phyloP scores from a whole-genome alignment of 306 rosid genomes.

The Fagus sylvatica region DNA sequence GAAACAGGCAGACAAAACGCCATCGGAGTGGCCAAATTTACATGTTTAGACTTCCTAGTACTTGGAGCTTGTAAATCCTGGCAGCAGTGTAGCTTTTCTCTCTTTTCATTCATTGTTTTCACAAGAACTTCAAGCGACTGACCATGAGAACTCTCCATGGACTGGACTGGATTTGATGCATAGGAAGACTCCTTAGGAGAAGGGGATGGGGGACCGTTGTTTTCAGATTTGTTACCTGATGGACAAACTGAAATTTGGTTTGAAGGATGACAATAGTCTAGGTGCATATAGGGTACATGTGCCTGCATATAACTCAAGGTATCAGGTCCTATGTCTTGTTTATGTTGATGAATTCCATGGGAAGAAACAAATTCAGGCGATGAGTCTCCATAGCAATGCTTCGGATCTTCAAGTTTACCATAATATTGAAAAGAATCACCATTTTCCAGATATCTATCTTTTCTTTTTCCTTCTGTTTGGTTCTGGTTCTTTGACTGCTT shows the following conservation, averaged over 20 bases:
- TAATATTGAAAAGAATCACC: slow-evolving; percentile 37
- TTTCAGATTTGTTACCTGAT: slow-evolving; percentile 42
- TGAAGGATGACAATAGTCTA: slow-evolving; percentile 31
- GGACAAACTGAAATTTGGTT: slow-evolving; percentile 36
- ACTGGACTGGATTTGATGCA: slow-evolving; percentile 44
- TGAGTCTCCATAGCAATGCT: slow-evolving; percentile 31
- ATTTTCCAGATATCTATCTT: slow-evolving; percentile 33
- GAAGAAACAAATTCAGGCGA: slow-evolving; percentile 39
- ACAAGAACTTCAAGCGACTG: slow-evolving; percentile 44
- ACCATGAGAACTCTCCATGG: slow-evolving; percentile 49
- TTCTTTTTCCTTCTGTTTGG: slow-evolving; percentile 37
- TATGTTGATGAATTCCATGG: slow-evolving; percentile 37
- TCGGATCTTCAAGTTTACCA: slow-evolving; percentile 30
- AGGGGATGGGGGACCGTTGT: slow-evolving; percentile 35
- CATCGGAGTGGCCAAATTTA: slow-evolving; percentile 31
- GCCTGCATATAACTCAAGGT: slow-evolving; percentile 39
- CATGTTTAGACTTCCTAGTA: slow-evolving; percentile 35
- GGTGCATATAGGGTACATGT: slow-evolving; percentile 24
- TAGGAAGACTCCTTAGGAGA: slow-evolving; percentile 57
- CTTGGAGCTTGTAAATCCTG: slow-evolving; percentile 34
- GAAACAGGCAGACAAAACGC: slow-evolving; percentile 39
- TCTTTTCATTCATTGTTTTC: slow-evolving; percentile 35
- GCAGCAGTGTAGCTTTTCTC: slow-evolving; percentile 32
- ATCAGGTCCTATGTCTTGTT: slow-evolving; percentile 33
- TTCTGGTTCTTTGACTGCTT: slow-evolving; percentile 37